Evolutionary conservation across 1,284 basidiomycete species (phyloP), one percentile per base, ranked within the genome.

Genomic region (Schizophyllum amplum): DNA sequence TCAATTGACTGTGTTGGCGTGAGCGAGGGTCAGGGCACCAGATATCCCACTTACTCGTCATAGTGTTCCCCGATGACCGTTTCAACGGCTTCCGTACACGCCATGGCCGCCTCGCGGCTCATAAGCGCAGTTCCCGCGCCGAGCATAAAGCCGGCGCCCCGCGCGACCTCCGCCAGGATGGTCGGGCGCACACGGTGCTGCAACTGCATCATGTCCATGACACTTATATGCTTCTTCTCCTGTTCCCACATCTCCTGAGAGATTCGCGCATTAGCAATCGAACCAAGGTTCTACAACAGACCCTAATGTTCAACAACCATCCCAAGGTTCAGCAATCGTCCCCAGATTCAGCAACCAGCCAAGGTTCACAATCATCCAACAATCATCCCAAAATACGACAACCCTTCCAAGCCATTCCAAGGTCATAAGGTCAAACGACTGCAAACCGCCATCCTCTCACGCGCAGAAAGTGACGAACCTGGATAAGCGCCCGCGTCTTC

Each of bases 31-130:
- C 47, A 17, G 33, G 26, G 47, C 24, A 17, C 2, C 3, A 9
- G 33, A 9, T 17, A 17, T 9, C 23, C 11, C 9, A 80, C 92
- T 70, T 69, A 96, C 94, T 98, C 94, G 69, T 98, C 93, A 66
- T 98, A 98, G 69, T 98, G 95, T 70, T 98, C 95, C 24, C 95
- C 95, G 57, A 98, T 98, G 53, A 94, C 93, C 0, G 94, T 98
- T 72, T 98, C 95, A 4, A 98, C 94, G 0, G 95, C 95, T 70
- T 98, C 95, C 0, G 95, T 98, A 65, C 94, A 98, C 1, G 95
- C 95, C 95, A 98, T 98, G 1, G 95, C 94, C 5, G 94, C 93
- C 63, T 98, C 87, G 65, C 86, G 90, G 17, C 95, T 91, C 81
- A 98, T 80, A 20, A 96, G 70, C 0, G 93, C 95, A 0, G 95